Conservation (phyloP, 345 rosid species). For the Populus simonii region DNA sequence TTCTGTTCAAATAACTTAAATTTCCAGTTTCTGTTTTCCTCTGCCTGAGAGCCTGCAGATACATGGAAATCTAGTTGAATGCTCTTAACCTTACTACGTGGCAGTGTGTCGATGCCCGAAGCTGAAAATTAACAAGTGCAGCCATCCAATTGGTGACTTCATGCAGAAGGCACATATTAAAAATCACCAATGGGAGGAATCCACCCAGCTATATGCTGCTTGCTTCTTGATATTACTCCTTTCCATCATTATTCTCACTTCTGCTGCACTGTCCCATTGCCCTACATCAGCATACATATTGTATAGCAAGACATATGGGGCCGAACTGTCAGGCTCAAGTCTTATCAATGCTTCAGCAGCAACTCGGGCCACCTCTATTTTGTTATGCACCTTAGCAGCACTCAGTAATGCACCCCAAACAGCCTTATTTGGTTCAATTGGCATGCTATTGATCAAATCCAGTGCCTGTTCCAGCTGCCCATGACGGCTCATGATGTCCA, state of each 20-base stretch:
- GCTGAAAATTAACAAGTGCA: no score
- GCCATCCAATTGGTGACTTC: background rate
- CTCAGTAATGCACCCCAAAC: slow-evolving; percentile 80
- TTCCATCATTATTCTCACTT: slow-evolving; percentile 56
- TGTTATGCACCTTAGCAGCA: slow-evolving; percentile 59
- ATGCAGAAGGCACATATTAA: background rate
- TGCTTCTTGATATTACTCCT: slow-evolving; percentile 48
- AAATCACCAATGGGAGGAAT: slow-evolving; percentile 17
- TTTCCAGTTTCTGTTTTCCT: no score
- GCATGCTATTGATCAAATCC: slow-evolving; percentile 52
- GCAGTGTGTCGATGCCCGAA: no score
- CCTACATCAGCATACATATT: slow-evolving; percentile 67
- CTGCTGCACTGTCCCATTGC: slow-evolving; percentile 59
- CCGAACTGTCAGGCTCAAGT: slow-evolving; percentile 67
- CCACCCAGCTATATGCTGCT: slow-evolving; percentile 49
- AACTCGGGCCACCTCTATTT: slow-evolving; percentile 47
- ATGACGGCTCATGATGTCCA: slow-evolving; percentile 50
- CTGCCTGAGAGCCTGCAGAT: no score
- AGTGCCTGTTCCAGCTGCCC: slow-evolving; percentile 65
- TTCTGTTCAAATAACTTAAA: no score
- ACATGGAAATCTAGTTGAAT: no score
- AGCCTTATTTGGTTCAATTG: slow-evolving; percentile 56
- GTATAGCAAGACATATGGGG: slow-evolving; percentile 57
- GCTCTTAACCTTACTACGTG: no score
- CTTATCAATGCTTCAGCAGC: slow-evolving; percentile 67